Percentiles rank a stretch among this genome's conserved stretches.
phyloP scores from a whole-genome alignment of 139 green algal species.

The Edaphochlamys debaryana region DNA sequence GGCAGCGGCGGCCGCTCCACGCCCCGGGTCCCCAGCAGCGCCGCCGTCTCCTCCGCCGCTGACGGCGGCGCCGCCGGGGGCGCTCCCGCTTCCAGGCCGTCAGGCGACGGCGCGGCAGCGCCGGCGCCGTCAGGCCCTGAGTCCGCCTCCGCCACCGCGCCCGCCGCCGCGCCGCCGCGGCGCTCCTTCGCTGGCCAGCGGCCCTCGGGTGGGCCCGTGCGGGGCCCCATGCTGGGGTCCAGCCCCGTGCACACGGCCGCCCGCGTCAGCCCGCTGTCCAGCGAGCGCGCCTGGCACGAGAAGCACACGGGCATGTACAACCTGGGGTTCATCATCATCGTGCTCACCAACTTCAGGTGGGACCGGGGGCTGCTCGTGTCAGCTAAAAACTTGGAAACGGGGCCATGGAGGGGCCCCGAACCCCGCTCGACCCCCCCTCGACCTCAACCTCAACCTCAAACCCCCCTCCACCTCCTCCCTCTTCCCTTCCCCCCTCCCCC shows the following conservation, averaged over 20 bases:
- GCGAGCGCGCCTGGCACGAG: constrained; percentile 69
- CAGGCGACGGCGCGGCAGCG: no score
- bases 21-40: no score
- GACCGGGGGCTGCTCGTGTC: neutral
- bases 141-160: no score
- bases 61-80: no score
- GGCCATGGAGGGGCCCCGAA: neutral
- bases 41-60: no score
- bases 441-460: no score
- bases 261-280: constrained; percentile 65
- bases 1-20: neutral
- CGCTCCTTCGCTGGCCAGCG: no score
- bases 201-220: neutral
- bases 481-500: neutral
- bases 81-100: no score
- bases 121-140: no score
- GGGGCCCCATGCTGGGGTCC: constrained; percentile 54
- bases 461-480: neutral
- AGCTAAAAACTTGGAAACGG: no score
- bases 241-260: constrained; percentile 66
- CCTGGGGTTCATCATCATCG: constrained; percentile 80
- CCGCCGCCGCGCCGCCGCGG: no score
- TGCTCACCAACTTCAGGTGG: constrained; percentile 78
- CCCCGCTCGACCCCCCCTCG: no score
- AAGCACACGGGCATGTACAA: constrained; percentile 83